Base-by-base conservation (phyloP, 1,284 basidiomycete genomes). In the Rhizopogon hawkerae region DNA sequence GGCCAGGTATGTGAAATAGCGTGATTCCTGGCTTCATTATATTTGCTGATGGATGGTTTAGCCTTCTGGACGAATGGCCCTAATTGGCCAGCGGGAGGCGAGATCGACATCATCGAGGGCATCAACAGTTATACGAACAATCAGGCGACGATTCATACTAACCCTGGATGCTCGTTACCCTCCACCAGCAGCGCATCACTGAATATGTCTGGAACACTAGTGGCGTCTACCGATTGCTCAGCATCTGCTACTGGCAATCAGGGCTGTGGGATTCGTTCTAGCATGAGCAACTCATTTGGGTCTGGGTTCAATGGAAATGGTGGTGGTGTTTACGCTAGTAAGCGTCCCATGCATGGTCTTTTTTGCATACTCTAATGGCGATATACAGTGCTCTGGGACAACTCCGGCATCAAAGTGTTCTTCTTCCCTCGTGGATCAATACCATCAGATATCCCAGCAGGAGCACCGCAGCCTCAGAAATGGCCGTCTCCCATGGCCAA, bases 51-150 rank as follows among this genome's bases (percentile, higher is more conserved):
- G 26, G 26, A 9, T 38, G 2, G 39, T 21, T 51, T 49, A 51
- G 77, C 77, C 3, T 78, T 78, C 60, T 79, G 77, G 77, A 72
- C 71, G 34, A 70, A 76, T 50, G 75, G 84, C 26, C 81, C 81
- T 5, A 77, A 78, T 51, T 92, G 89, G 89, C 89, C 89, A 3
- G 58, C 59, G 2, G 71, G 64, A 11, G 89, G 89, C 36, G 89
- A 93, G 69, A 91, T 93, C 38, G 91, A 93, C 66, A 90, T 92
- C 52, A 72, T 92, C 23, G 92, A 93, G 68, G 87, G 83, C 16
- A 80, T 87, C 13, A 80, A 89, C 60, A 78, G 87, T 57, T 85
- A 87, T 61, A 85, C 79, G 26, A 76, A 80, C 57, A 87, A 91
- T 63, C 88, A 90, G 65, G 82, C 81, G 31, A 89, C 89, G 10